Percentiles rank a stretch among this genome's conserved stretches.
Evolutionary conservation across 2,329 filamentous ascomycete species (phyloP).

Genomic region (Xylariaceae sp.): DNA sequence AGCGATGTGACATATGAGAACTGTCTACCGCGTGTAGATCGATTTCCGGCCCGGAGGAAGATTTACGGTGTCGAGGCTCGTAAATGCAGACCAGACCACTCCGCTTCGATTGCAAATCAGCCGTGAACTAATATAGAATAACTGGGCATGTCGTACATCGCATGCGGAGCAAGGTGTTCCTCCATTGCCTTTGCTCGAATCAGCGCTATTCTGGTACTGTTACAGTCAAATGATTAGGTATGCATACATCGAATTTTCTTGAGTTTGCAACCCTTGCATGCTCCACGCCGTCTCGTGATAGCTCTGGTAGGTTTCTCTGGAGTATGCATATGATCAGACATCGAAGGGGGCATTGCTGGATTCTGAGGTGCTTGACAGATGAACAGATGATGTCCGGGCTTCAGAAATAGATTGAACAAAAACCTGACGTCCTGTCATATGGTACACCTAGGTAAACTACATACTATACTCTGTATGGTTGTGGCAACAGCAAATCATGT

Average conservation of each 20-base stretch:
- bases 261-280: constrained; percentile 14
- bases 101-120: constrained; percentile 9
- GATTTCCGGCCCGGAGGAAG: background rate
- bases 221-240: background rate
- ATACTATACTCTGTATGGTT: too few relatives aligned
- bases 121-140: background rate
- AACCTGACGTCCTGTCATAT: too few relatives aligned
- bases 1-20: background rate
- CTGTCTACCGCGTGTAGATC: background rate
- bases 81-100: constrained; percentile 6
- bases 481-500: too few relatives aligned
- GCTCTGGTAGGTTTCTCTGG: constrained; percentile 4
- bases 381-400: too few relatives aligned
- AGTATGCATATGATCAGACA: background rate
- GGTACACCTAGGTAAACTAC: too few relatives aligned
- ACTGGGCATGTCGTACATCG: constrained; percentile 9
- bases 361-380: too few relatives aligned
- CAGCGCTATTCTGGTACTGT: too few relatives aligned
- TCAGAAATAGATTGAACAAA: too few relatives aligned
- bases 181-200: constrained; percentile 13
- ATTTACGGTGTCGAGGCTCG: constrained; percentile 2
- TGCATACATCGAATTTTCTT: constrained; percentile 19
- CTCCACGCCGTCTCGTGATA: constrained; percentile 16
- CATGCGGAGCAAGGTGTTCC: constrained; percentile 15
- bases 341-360: constrained; percentile 1